Base-by-base conservation (phyloP, 202 grass and related monocot genomes). In the Schoenoplectus triqueter region DNA sequence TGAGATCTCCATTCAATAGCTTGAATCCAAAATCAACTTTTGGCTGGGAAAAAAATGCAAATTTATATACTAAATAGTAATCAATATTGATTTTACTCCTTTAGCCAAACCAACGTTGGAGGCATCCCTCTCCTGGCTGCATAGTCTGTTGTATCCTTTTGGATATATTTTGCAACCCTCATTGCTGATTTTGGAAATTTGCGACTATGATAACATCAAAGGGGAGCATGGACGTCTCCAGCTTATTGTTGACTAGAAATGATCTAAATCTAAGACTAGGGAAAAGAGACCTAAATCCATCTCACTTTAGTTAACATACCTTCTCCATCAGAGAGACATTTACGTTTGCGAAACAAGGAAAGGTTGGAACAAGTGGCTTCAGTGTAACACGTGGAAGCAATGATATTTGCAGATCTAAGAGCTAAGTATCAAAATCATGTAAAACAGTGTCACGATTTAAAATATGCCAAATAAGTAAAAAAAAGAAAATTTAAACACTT, bases 1-100 rank as follows among this genome's bases (percentile, higher is more conserved):
- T 97, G 82, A 90, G 78, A 92, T 97, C 95, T 88, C 86, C 92
- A 72, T 92, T 88, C 45, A 95, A 88, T 17, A 97, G n/a, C 86
- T 97, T 97, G 57, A 97, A 78, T 62, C 91, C 91, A 47, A 94
- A 93, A 79, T 97, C 95, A 44, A 95, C 73, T 69, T 22, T 65
- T 17, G 95, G 92, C 95, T 97, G 87, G 78, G 31, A 31, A 31
- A 31, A 87, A 50, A 67, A 79, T 82, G 69, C 65, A 7, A 79
- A 65, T 42, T 83, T 2, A 63, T 50, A 42, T 46, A 73, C 1
- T 14, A 39, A 72, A 31, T 31, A 31, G 31, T 10, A 19, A 72
- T 7, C n/a, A 48, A 72, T 49, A 72, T 72, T 13, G 2, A 19
- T 19, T 47, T 71, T 42, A 5, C 44, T 10, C 14, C 14, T 48